Conservation (phyloP, 1,284 basidiomycete genomes). For the Ustilago shanxiensis region DNA sequence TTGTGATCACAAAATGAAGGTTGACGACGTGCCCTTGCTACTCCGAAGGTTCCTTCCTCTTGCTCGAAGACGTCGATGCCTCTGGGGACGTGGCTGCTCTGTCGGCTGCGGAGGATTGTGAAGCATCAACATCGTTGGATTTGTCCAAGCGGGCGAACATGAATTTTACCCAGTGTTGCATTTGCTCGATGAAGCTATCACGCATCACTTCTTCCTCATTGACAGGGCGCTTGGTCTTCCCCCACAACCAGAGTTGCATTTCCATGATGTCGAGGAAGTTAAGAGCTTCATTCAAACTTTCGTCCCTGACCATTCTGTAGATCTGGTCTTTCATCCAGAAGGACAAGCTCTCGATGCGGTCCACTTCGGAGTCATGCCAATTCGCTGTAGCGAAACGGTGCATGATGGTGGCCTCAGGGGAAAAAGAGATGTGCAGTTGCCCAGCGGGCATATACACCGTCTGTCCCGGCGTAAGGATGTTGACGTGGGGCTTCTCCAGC, state of each 20-base stretch:
- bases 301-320: too few species aligned
- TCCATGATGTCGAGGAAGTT: neutral
- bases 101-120: neutral
- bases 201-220: too few species aligned
- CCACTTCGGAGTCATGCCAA: neutral
- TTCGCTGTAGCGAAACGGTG: slow-evolving; percentile 3
- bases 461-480: neutral
- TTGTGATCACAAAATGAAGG: neutral
- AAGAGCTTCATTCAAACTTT: too few species aligned
- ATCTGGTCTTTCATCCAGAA: neutral
- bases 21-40: neutral
- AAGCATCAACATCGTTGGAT: neutral
- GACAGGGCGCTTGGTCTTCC: too few species aligned
- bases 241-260: neutral
- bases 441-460: slow-evolving; percentile 1
- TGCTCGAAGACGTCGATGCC: neutral
- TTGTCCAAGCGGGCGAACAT: neutral
- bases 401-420: neutral
- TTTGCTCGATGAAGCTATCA: slow-evolving; percentile 3
- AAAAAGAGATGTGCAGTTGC: slow-evolving; percentile 1
- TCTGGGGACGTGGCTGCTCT: neutral
- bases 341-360: neutral
- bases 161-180: neutral
- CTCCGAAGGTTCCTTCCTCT: neutral
- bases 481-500: neutral